A percentile compares a stretch with the other conserved stretches of the same genome.
These are phyloP conservation scores for Coelastrella sp. DNA, from an alignment of 139 green algal genomes.

Conservation along the genomic window DNA sequence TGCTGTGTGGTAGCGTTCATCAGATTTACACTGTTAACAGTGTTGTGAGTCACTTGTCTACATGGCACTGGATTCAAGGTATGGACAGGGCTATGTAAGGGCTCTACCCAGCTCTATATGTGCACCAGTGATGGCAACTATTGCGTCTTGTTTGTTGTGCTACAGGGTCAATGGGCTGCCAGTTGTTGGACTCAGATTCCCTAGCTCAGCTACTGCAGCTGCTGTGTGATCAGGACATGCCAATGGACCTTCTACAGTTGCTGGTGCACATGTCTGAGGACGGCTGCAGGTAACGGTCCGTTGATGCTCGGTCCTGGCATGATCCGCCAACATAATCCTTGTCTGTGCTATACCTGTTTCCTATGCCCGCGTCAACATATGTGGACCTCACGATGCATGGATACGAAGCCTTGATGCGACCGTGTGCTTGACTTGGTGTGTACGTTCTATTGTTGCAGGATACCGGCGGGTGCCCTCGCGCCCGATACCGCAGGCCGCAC, in stretches of 20 bases:
- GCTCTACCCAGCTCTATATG: no score
- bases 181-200: slow-evolving; percentile 1
- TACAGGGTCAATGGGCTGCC: slow-evolving; percentile 6
- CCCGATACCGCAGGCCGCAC: slow-evolving; percentile 1
- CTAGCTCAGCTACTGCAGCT: slow-evolving; percentile 22
- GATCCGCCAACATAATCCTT: no score
- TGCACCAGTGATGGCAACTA: no score
- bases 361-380: no score
- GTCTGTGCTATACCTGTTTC: no score
- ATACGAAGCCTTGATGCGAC: no score
- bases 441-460: no score
- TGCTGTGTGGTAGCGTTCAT: background rate
- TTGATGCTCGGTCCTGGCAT: no score
- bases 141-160: background rate
- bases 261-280: slow-evolving; percentile 45
- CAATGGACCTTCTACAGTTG: slow-evolving; percentile 42
- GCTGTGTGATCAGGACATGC: slow-evolving; percentile 44
- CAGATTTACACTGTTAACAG: background rate
- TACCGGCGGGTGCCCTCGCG: background rate
- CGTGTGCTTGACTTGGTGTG: no score
- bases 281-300: slow-evolving; percentile 27
- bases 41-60: no score
- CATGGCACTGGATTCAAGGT: background rate
- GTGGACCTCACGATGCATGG: no score
- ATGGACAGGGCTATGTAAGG: no score